A percentile compares a stretch with the other conserved stretches of the same genome.
Evolutionary conservation across 495 filamentous ascomycete species (phyloP).

Genomic region (Penicillium waksmanii): DNA sequence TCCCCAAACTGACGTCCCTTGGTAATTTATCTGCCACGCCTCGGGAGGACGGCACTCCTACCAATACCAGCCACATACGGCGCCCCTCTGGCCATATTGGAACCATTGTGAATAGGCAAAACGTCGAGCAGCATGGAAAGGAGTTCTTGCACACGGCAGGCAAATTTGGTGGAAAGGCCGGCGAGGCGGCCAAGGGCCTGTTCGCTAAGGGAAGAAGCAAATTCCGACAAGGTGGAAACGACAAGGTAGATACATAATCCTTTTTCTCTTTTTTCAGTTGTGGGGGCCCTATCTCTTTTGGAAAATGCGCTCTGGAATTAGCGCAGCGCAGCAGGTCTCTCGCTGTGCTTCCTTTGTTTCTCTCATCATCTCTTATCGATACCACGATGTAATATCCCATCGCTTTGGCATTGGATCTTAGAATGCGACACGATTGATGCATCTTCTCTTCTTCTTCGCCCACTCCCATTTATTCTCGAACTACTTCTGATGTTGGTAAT

Average conservation of each 20-base stretch:
- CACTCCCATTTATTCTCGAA: constrained; percentile 22
- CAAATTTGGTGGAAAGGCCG: constrained; percentile 67
- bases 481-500: constrained; percentile 40
- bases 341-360: constrained; percentile 29
- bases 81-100: constrained; percentile 43
- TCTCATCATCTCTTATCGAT: constrained; percentile 33
- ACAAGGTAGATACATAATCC: constrained; percentile 80
- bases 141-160: constrained; percentile 82
- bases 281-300: constrained; percentile 15
- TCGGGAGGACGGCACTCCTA: constrained; percentile 49
- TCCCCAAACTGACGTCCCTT: constrained; percentile 47
- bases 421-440: constrained; percentile 48
- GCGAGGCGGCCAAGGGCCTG: constrained; percentile 80
- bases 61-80: constrained; percentile 36
- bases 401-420: constrained; percentile 35
- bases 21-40: constrained; percentile 33
- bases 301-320: constrained; percentile 21
- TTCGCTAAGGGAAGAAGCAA: constrained; percentile 86
- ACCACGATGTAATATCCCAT: constrained; percentile 45
- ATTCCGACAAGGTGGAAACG: constrained; percentile 60
- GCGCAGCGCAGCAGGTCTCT: constrained; percentile 17
- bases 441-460: constrained; percentile 23
- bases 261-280: constrained; percentile 26
- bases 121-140: constrained; percentile 75
- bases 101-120: constrained; percentile 45